Base-by-base conservation (phyloP, 306 rosid species). In the Astragalus glycyphyllos region DNA sequence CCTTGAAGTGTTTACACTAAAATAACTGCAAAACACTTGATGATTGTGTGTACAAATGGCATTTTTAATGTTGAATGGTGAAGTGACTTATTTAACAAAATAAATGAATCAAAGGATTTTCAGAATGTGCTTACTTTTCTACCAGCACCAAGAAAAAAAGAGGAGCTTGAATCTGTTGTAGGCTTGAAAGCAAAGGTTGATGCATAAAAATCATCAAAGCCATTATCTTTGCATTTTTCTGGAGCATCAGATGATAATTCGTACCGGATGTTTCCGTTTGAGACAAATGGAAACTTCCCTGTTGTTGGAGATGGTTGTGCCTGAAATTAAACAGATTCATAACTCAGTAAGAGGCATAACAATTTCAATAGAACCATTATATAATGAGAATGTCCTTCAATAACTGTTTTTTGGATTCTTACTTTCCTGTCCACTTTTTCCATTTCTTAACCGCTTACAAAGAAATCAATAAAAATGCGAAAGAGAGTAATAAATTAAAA, bases 251-350 rank as follows among this genome's bases (percentile, higher is more conserved):
- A 64, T 58, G 79, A 67, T 69, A 74, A 71, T 41, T 81, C 81
- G 76, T 55, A 61, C 71, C 79, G 75, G 37, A 58, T 41, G 64
- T 74, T 78, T 42, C 84, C 81, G 50, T 84, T 85, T 50, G 91
- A 29, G 60, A 72, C 32, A 61, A 93, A 90, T 7, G 84, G 77
- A 68, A 86, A 87, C 77, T 88, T 93, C 34, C 98, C 98, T 8
- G 97, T 93, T 68, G 97, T 93, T 77, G 98, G 98, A 76, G 98
- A 93, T 69, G 88, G 96, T 60, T 92, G 98, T 65, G 90, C 96
- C 96, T 92, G 90, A 86, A 74, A 76, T 62, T 66, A 50, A 60
- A 83, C 69, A 77, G 80, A 68, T 80, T 65, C 84, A 81, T 53
- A 77, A 53, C 73, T 80, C 72, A 82, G 59, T 11, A 65, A 8